A percentile compares a stretch with the other conserved stretches of the same genome.
phyloP scores from a whole-genome alignment of 2,329 filamentous ascomycete genomes.

The Pseudogymnoascus sp. region DNA sequence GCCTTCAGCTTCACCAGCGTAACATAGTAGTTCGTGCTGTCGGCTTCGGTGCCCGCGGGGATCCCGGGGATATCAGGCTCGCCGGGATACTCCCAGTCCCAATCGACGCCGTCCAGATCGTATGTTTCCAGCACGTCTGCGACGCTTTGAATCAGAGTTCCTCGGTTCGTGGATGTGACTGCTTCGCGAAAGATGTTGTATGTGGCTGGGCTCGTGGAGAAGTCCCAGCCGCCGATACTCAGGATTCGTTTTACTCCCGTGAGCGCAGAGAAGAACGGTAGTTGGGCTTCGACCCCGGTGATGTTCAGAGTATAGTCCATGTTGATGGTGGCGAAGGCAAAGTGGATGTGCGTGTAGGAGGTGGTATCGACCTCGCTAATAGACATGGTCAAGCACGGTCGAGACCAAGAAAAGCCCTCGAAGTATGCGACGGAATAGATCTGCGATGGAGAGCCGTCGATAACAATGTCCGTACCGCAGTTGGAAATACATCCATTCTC shows the following conservation, averaged over 20 bases:
- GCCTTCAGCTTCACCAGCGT: constrained; percentile 10
- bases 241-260: constrained; percentile 32
- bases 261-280: constrained; percentile 26
- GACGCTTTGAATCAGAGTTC: constrained; percentile 27
- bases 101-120: constrained; percentile 27
- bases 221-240: constrained; percentile 38
- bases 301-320: constrained; percentile 26
- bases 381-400: constrained; percentile 25
- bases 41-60: constrained; percentile 22
- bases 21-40: constrained; percentile 27
- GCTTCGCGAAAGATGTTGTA: constrained; percentile 32
- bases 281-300: constrained; percentile 23
- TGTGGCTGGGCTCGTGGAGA: constrained; percentile 31
- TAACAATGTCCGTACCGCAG: constrained; percentile 31
- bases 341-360: constrained; percentile 28
- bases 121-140: constrained; percentile 28
- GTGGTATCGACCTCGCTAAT: constrained; percentile 13
- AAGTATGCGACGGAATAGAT: constrained; percentile 28
- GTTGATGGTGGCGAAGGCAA: constrained; percentile 28
- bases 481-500: constrained; percentile 33
- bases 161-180: constrained; percentile 28
- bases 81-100: constrained; percentile 35
- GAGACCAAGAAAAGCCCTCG: constrained; percentile 24
- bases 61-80: constrained; percentile 31
- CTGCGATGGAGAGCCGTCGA: constrained; percentile 13